A percentile compares a stretch with the other conserved stretches of the same genome.
phyloP scores from a whole-genome alignment of 2,329 filamentous ascomycete genomes.

The Fusarium dlaminii region DNA sequence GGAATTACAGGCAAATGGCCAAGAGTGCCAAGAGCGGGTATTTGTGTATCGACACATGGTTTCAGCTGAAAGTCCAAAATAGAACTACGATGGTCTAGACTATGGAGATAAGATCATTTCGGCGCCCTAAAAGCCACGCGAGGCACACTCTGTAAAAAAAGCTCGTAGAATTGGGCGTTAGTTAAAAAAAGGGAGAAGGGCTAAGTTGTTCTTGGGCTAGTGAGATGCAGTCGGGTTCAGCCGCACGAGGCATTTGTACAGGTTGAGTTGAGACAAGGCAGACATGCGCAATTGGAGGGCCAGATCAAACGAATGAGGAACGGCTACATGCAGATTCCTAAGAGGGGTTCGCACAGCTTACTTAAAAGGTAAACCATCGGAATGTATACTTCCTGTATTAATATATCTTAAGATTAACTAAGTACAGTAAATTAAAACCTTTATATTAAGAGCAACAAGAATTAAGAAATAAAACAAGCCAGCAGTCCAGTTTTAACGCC shows the following conservation, averaged over 20 bases:
- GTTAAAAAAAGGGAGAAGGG: accelerated
- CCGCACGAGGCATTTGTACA: slow-evolving; percentile 5
- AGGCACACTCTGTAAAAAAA: slow-evolving; percentile 4
- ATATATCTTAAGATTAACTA: too few relatives aligned
- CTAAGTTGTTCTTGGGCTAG: slow-evolving; percentile 3
- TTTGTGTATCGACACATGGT: background rate
- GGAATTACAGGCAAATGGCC: accelerated
- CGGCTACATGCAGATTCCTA: accelerated
- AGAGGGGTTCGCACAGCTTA: background rate
- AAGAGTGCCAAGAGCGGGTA: background rate
- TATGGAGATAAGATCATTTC: background rate
- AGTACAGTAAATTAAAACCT: too few relatives aligned
- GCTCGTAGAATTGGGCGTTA: background rate
- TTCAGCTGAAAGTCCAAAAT: background rate
- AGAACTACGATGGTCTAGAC: background rate
- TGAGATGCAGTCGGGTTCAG: slow-evolving; percentile 5
- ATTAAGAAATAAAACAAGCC: too few relatives aligned
- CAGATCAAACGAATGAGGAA: accelerated
- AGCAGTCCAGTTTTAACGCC: too few relatives aligned
- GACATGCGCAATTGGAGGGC: background rate
- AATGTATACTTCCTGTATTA: too few relatives aligned
- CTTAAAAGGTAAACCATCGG: background rate
- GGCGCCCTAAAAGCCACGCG: slow-evolving; percentile 5
- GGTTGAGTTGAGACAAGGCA: background rate
- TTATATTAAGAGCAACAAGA: too few relatives aligned